Evolutionary conservation across 805 yeast genomes (phyloP).

Genomic region (Candida boleticola): DNA sequence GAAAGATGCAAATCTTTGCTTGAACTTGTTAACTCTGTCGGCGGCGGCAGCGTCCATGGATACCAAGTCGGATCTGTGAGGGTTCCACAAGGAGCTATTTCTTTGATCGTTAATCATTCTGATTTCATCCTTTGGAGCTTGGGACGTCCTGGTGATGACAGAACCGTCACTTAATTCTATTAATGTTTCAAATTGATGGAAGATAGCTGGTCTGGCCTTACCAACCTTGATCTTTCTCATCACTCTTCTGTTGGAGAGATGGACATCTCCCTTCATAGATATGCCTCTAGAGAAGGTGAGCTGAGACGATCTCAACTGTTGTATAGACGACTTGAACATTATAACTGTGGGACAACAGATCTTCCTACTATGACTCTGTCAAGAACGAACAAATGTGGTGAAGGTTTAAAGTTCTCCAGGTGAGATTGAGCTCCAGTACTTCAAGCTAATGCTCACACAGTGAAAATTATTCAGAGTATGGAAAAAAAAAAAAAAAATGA

Average conservation of each 20-base stretch:
- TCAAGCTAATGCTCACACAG: too few species aligned
- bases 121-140: constrained; percentile 83
- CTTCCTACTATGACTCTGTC: too few species aligned
- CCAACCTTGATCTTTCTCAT: constrained; percentile 70
- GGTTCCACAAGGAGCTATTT: constrained; percentile 86
- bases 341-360: too few species aligned
- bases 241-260: constrained; percentile 54
- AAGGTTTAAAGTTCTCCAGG: too few species aligned
- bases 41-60: constrained; percentile 79
- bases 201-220: constrained; percentile 90
- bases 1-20: constrained; percentile 54
- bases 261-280: constrained; percentile 36
- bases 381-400: too few species aligned
- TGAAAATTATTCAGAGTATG: too few species aligned
- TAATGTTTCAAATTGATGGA: constrained; percentile 80
- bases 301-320: too few species aligned
- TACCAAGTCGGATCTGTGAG: constrained; percentile 72
- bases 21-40: constrained; percentile 76
- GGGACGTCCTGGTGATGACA: constrained; percentile 77
- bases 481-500: too few species aligned
- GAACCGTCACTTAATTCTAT: constrained; percentile 96
- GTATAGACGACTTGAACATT: too few species aligned
- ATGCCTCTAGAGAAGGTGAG: constrained; percentile 8
- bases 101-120: constrained; percentile 87
- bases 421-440: too few species aligned